phyloP scores from a whole-genome alignment of 2,329 filamentous ascomycete species.

The Botrytis cinerea region DNA sequence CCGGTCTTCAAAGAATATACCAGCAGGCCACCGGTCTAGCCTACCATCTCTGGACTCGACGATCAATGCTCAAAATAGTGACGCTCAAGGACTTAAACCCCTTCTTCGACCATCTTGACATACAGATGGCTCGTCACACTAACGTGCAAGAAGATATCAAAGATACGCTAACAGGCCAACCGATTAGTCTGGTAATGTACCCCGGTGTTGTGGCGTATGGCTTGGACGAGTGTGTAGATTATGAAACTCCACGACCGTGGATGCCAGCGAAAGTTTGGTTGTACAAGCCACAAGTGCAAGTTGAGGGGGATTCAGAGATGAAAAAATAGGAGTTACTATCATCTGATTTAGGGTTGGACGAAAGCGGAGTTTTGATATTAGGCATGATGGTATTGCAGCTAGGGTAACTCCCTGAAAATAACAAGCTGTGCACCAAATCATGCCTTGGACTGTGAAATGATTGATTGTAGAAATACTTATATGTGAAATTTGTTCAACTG shows the following conservation, averaged over 20 bases:
- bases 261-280: slow-evolving; percentile 29
- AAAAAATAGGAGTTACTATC: too few relatives aligned
- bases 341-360: neutral
- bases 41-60: slow-evolving; percentile 29
- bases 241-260: slow-evolving; percentile 29
- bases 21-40: slow-evolving; percentile 21
- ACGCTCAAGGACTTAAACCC: slow-evolving; percentile 22
- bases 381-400: neutral
- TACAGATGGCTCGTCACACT: slow-evolving; percentile 19
- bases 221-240: slow-evolving; percentile 28
- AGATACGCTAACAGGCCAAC: slow-evolving; percentile 25
- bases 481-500: neutral
- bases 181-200: slow-evolving; percentile 28
- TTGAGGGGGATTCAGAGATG: neutral
- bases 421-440: neutral
- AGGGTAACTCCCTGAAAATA: neutral
- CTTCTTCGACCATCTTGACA: neutral
- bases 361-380: rapidly evolving
- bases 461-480: neutral
- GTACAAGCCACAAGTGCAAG: neutral
- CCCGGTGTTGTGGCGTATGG: slow-evolving; percentile 26
- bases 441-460: neutral
- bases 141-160: slow-evolving; percentile 27
- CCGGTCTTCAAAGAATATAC: slow-evolving; percentile 24
- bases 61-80: slow-evolving; percentile 20